Evolutionary conservation across 495 filamentous ascomycete species (phyloP).

Genomic region (Xylaria sp.): DNA sequence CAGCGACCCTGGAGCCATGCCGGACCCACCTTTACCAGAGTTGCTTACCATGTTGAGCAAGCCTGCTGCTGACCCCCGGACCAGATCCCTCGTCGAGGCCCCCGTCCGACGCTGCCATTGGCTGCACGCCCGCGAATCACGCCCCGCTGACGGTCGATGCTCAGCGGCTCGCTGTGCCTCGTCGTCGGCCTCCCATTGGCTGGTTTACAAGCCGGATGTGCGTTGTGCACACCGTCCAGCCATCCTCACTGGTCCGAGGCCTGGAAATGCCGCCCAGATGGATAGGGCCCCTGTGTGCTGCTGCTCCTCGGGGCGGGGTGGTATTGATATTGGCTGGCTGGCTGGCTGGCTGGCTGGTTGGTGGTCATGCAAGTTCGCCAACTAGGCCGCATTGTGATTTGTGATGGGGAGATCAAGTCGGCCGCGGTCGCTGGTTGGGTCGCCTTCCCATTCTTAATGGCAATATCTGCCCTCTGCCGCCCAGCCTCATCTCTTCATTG

Average conservation of each 20-base stretch:
- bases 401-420: slow-evolving; percentile 3
- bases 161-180: slow-evolving; percentile 37
- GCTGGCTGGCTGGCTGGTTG: slow-evolving; percentile 32
- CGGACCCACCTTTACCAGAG: neutral
- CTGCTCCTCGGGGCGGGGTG: slow-evolving; percentile 34
- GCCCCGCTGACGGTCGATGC: slow-evolving; percentile 26
- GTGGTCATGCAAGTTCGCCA: slow-evolving; percentile 19
- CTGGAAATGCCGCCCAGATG: slow-evolving; percentile 39
- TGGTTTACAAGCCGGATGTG: slow-evolving; percentile 28
- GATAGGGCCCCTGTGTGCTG: slow-evolving; percentile 35
- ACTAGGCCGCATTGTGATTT: slow-evolving; percentile 14
- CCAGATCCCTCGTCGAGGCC: slow-evolving; percentile 6
- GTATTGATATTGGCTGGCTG: slow-evolving; percentile 32
- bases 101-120: slow-evolving; percentile 34
- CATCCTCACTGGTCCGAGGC: slow-evolving; percentile 38
- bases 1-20: neutral
- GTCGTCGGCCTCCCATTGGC: slow-evolving; percentile 36
- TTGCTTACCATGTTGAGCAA: neutral
- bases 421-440: slow-evolving; percentile 19
- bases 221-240: slow-evolving; percentile 41
- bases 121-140: slow-evolving; percentile 32
- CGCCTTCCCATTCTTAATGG: slow-evolving; percentile 26
- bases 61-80: slow-evolving; percentile 8
- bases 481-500: slow-evolving; percentile 21
- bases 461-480: slow-evolving; percentile 20